Base-by-base conservation (phyloP, 768 basidiomycete genomes). In the Russula lepida region DNA sequence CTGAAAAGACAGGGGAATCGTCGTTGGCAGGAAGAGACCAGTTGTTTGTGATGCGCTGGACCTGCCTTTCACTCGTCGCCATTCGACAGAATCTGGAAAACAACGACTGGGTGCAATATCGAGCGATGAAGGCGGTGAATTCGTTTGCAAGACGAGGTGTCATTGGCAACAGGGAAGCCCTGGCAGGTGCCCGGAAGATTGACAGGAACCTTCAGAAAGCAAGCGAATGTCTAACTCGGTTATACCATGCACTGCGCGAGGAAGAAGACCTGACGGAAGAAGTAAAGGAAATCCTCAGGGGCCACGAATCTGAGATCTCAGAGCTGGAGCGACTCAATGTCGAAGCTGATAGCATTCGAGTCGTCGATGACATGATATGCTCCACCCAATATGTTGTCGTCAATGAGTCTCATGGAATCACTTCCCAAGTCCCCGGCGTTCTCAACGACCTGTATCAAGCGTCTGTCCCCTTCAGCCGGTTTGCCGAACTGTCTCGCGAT, bases 21-120 rank as follows among this genome's bases (percentile, higher is more conserved):
- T 41, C 17, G 2, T n/a, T 5, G 25, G 19, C 13, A 23, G 37
- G 33, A 17, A 41, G 2, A 2, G 52, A 54, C 27, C 4, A 25
- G n/a, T 11, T 19, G 2, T 51, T 51, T 11, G 32, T 51, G n/a
- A 23, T 13, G 11, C 32, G 32, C 6, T 54, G 53, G 53, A 54
- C 53, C 32, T 51, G 50, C 21, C 32, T 51, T 23, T 51, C 50
- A 23, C 15, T 51, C 5, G 6, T 51, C 11, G n/a, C 21, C 13
- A 51, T 30, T 21, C 32, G 50, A 21, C 28, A 11, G 21, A 15
- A 13, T 33, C 28, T 51, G 13, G 21, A 21, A 33, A 3, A 32
- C 32, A 15, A 30, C 4, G 3, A 1, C 6, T 4, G 3, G 2
- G 12, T 35, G 12, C 50, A n/a, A 7, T 0, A 15, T 0, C 1